phyloP scores from a whole-genome alignment of 2,329 filamentous ascomycete species.

The Gaeumannomyces sp. region DNA sequence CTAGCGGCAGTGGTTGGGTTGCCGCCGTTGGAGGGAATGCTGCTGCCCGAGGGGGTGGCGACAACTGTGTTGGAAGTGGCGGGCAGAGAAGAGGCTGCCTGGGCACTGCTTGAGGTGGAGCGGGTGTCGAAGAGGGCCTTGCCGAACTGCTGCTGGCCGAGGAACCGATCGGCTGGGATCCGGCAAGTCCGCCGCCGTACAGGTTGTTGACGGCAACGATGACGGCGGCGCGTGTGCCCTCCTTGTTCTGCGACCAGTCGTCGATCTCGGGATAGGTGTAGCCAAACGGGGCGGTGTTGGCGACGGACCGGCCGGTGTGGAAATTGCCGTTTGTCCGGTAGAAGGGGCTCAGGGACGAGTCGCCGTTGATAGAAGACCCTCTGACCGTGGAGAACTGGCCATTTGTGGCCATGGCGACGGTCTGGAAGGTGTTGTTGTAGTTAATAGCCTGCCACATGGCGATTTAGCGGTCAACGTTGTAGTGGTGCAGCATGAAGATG shows the following conservation, averaged over 20 bases:
- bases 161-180: too few species aligned
- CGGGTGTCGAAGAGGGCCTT: neutral
- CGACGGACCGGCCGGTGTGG: conserved; percentile 32
- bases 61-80: neutral
- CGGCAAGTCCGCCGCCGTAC: conserved; percentile 9
- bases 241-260: neutral
- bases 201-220: conserved; percentile 8
- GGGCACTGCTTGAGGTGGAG: neutral
- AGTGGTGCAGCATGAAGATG: conserved; percentile 41
- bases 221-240: conserved; percentile 5
- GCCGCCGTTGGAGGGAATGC: too few species aligned
- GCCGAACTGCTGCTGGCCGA: neutral
- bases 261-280: conserved; percentile 31
- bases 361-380: conserved; percentile 32
- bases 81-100: neutral
- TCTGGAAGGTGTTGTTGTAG: conserved; percentile 17
- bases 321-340: conserved; percentile 29
- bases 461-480: conserved; percentile 52
- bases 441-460: conserved; percentile 35
- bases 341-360: conserved; percentile 41
- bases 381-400: conserved; percentile 31
- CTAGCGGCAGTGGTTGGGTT: too few species aligned
- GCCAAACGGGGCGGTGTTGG: conserved; percentile 24
- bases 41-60: neutral
- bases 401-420: conserved; percentile 7